A percentile compares a stretch with the other conserved stretches of the same genome.
Conservation (phyloP, 192 early-diverging fungal species). For the Coemansia sp. region DNA sequence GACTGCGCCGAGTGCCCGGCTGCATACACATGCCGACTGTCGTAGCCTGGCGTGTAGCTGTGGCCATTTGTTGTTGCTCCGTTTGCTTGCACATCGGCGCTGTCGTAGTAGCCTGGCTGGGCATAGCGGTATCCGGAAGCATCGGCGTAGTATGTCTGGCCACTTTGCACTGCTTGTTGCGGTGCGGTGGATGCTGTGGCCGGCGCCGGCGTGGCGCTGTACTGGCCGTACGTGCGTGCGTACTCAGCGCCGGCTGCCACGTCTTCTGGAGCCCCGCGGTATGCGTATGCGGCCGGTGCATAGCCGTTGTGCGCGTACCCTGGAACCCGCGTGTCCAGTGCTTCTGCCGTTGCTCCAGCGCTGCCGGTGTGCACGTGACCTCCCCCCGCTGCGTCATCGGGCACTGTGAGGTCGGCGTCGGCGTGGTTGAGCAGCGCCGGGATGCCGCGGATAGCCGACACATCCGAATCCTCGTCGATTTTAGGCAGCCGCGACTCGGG, state of each 20-base stretch:
- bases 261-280: neutral
- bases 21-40: neutral
- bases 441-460: constrained; percentile 35
- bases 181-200: constrained; percentile 1
- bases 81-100: neutral
- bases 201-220: neutral
- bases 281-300: neutral
- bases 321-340: neutral
- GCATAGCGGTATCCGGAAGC: constrained; percentile 2
- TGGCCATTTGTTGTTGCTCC: constrained; percentile 1
- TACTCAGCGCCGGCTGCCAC: neutral
- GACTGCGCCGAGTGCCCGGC: constrained; percentile 15
- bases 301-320: neutral
- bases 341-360: neutral
- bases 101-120: constrained; percentile 9
- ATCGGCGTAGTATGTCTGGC: neutral
- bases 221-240: neutral
- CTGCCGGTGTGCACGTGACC: neutral
- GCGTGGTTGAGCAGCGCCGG: constrained; percentile 44
- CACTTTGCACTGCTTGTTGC: neutral
- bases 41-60: constrained; percentile 3
- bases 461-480: constrained; percentile 32
- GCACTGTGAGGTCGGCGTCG: neutral
- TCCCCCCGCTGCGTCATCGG: neutral
- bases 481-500: constrained; percentile 26